Evolutionary conservation across 331 rosid species (phyloP).

Genomic region (Stylosanthes scabra): DNA sequence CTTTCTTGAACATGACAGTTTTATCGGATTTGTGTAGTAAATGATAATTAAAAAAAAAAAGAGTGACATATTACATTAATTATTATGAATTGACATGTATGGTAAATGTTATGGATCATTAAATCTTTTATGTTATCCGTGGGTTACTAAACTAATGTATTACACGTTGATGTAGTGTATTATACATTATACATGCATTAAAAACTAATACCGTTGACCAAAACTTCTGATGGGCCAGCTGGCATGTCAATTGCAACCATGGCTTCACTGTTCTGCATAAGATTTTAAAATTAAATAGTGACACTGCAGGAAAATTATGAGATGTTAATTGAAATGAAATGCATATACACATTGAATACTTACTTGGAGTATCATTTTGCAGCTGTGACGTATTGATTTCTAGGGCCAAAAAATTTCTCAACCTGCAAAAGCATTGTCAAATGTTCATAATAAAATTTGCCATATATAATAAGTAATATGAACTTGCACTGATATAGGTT

Average conservation of each 20-base stretch:
- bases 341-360: not conserved
- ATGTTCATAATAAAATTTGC: not conserved
- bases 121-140: too few relatives aligned
- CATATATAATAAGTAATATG: not conserved
- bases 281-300: not conserved
- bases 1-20: too few relatives aligned
- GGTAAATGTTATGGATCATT: too few relatives aligned
- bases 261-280: constrained; percentile 92
- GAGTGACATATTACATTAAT: too few relatives aligned
- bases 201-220: not conserved
- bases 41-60: too few relatives aligned
- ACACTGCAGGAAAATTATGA: too few relatives aligned
- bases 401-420: constrained; percentile 95
- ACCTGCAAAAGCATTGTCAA: constrained; percentile 54
- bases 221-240: constrained; percentile 99
- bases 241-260: constrained; percentile 99
- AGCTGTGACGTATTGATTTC: constrained; percentile 98
- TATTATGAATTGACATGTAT: too few relatives aligned
- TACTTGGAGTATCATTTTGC: constrained; percentile 99
- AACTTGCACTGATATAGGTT: not conserved
- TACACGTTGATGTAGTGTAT: too few relatives aligned
- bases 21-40: too few relatives aligned
- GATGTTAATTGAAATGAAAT: too few relatives aligned
- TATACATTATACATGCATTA: too few relatives aligned
- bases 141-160: too few relatives aligned